phyloP scores from a whole-genome alignment of 2,329 filamentous ascomycete species.

The Cladosporium sp. region DNA sequence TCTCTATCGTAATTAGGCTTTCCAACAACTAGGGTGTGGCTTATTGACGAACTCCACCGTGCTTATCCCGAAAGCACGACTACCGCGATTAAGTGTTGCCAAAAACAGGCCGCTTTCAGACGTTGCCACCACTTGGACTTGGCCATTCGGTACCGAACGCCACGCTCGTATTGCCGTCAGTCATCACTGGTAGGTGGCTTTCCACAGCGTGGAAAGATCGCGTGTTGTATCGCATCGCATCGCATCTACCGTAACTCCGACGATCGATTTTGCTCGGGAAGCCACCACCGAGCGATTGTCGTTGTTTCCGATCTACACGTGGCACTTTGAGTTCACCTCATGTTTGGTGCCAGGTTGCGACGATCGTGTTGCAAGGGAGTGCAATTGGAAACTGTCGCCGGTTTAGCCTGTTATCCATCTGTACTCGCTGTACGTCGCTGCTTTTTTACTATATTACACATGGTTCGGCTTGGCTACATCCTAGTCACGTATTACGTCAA shows the following conservation, averaged over 20 bases:
- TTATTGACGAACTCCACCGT: neutral
- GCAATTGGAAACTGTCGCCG: neutral
- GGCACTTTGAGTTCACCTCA: neutral
- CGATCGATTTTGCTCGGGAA: neutral
- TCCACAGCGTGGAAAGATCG: neutral
- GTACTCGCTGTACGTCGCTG: neutral
- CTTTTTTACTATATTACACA: neutral
- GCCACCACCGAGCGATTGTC: neutral
- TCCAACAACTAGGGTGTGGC: neutral
- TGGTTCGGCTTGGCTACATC: neutral
- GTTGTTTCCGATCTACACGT: neutral
- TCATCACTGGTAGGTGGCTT: neutral
- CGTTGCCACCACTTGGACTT: neutral
- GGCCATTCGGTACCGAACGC: neutral
- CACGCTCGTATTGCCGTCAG: neutral
- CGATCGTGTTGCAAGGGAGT: neutral
- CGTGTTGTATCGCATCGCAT: neutral
- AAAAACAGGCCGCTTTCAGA: neutral
- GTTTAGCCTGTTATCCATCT: neutral
- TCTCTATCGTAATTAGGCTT: neutral
- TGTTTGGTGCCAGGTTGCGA: neutral
- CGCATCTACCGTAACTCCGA: neutral
- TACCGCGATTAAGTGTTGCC: neutral
- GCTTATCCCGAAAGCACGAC: neutral
- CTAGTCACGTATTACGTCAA: neutral